phyloP scores from a whole-genome alignment of 495 filamentous ascomycete genomes.

The Penicillium salamii region DNA sequence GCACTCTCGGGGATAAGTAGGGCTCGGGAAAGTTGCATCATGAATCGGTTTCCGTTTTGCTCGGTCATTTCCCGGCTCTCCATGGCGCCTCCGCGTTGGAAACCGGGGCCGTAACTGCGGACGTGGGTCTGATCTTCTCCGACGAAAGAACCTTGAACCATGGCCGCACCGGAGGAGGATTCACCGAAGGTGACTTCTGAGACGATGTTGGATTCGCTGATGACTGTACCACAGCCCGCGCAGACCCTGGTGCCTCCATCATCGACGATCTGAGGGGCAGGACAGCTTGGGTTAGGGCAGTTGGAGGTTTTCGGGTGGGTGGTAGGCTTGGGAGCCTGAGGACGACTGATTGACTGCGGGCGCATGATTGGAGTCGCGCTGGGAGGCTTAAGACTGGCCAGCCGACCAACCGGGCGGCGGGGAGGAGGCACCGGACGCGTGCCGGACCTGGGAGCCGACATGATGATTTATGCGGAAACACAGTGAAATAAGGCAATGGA shows the following conservation, averaged over 20 bases:
- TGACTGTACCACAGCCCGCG: slow-evolving; percentile 75
- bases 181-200: slow-evolving; percentile 89
- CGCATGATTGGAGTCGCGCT: slow-evolving; percentile 38
- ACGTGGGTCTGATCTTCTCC: slow-evolving; percentile 74
- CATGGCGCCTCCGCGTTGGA: slow-evolving; percentile 54
- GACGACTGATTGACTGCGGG: slow-evolving; percentile 32
- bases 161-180: slow-evolving; percentile 73
- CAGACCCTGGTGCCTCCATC: slow-evolving; percentile 64
- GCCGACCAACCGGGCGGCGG: slow-evolving; percentile 36
- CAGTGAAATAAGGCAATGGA: neutral
- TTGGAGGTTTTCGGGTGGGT: slow-evolving; percentile 42
- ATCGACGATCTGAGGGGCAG: slow-evolving; percentile 46
- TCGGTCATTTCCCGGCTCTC: slow-evolving; percentile 70
- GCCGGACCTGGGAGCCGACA: slow-evolving; percentile 30
- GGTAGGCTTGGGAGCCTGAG: slow-evolving; percentile 33
- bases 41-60: slow-evolving; percentile 55
- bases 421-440: slow-evolving; percentile 37
- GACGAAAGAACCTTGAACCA: slow-evolving; percentile 87
- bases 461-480: slow-evolving; percentile 11
- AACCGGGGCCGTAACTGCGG: slow-evolving; percentile 55
- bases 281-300: slow-evolving; percentile 49
- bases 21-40: slow-evolving; percentile 47
- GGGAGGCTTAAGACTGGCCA: slow-evolving; percentile 40
- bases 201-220: slow-evolving; percentile 82
- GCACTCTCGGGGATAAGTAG: slow-evolving; percentile 57